A percentile compares a stretch with the other conserved stretches of the same genome.
phyloP scores from a whole-genome alignment of 768 basidiomycete species.

The Mycena sanguinolenta region DNA sequence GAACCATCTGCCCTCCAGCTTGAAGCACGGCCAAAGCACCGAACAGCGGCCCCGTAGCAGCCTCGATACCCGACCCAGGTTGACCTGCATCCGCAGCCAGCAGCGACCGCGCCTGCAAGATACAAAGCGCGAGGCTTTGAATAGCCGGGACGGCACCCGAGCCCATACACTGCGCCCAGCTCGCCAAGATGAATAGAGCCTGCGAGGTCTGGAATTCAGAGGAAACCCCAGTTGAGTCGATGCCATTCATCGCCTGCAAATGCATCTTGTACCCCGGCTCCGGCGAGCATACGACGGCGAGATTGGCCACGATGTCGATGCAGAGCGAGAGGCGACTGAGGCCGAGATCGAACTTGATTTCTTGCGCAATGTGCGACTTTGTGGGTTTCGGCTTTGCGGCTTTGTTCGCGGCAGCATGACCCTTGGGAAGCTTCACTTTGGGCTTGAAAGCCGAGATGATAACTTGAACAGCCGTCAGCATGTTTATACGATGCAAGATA shows the following conservation, averaged over 20 bases:
- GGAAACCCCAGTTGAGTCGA: not conserved
- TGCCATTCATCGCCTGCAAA: slow-evolving; percentile 8
- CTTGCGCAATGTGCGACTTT: slow-evolving; percentile 66
- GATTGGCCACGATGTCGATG: slow-evolving; percentile 75
- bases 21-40: slow-evolving; percentile 82
- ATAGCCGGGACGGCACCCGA: slow-evolving; percentile 75
- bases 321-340: slow-evolving; percentile 73
- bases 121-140: slow-evolving; percentile 80
- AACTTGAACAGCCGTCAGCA: slow-evolving; percentile 51
- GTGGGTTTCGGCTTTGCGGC: slow-evolving; percentile 59
- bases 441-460: slow-evolving; percentile 75
- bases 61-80: slow-evolving; percentile 28
- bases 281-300: slow-evolving; percentile 67
- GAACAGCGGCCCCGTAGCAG: slow-evolving; percentile 69
- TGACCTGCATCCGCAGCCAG: slow-evolving; percentile 42
- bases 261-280: slow-evolving; percentile 55
- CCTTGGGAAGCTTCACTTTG: slow-evolving; percentile 26
- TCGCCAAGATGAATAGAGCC: slow-evolving; percentile 71
- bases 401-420: slow-evolving; percentile 5
- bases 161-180: slow-evolving; percentile 71
- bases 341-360: slow-evolving; percentile 79
- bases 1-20: slow-evolving; percentile 76
- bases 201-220: slow-evolving; percentile 44
- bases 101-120: slow-evolving; percentile 62
- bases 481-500: not conserved